Base-by-base conservation (phyloP, 306 rosid genomes). In the Vicia villosa region DNA sequence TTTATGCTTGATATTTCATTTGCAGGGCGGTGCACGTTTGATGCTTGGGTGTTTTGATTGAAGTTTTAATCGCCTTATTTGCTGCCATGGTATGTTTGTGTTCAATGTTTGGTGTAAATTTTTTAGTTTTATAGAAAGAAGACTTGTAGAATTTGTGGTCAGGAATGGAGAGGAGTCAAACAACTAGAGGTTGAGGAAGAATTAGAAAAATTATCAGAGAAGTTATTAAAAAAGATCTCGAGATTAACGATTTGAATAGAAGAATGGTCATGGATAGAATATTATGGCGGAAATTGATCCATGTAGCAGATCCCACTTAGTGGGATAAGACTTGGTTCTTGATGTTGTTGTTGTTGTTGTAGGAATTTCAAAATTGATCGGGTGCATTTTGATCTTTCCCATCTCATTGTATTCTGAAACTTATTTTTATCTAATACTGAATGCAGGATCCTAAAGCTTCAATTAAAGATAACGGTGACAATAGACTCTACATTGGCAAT, bases 401-500 rank as follows among this genome's bases (percentile, higher is more conserved):
- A 32, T 63, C 8, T 63, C 58, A 75, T 62, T 55, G 42, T 79
- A 22, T 72, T 67, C 6, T 36, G 14, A 7, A 37, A 47, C 68
- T 64, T 55, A 55, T 38, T 60, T 65, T 47, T n/a, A 3, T 76
- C 42, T 41, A 11, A 71, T 68, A 55, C 38, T 66, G 46, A 57
- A 5, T 83, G 89, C 90, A 94, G 97, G 92, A 89, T 75, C 82
- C 70, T 41, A 83, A 62, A 76, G 82, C 72, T 72, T 76, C 64
- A 69, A 24, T 66, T 15, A 95, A 85, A 63, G 97, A 88, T 70
- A 94, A 86, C 68, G 37, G 84, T 66, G 95, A 94, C 69, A 83
- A 83, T 58, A 87, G 86, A 78, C 87, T 94, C 43, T 94, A 88
- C 66, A 72, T 94, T 6, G 99, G 97, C 6, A 94, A 88, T 83